phyloP scores from a whole-genome alignment of 345 rosid genomes.

The Noccaea bulbosa region DNA sequence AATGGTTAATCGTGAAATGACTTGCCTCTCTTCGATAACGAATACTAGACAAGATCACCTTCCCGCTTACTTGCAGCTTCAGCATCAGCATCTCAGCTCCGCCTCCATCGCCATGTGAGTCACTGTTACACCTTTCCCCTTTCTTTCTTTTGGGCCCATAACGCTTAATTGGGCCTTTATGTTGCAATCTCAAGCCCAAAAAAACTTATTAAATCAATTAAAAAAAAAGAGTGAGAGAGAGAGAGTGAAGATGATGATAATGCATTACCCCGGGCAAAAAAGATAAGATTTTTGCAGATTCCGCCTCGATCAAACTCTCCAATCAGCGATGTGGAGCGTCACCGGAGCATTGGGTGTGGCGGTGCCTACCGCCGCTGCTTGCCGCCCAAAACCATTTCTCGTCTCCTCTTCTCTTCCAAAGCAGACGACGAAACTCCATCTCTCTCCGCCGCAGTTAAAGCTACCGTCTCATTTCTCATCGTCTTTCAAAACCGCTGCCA shows the following conservation, averaged over 20 bases:
- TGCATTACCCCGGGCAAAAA: slow-evolving; percentile 33
- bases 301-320: slow-evolving; percentile 38
- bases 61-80: slow-evolving; percentile 44
- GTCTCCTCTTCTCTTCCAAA: slow-evolving; percentile 27
- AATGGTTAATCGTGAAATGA: neutral
- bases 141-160: slow-evolving; percentile 24
- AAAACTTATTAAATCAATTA: neutral
- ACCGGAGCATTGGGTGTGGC: slow-evolving; percentile 44
- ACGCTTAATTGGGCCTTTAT: neutral
- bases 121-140: neutral
- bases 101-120: slow-evolving; percentile 38
- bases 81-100: slow-evolving; percentile 44
- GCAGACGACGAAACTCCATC: slow-evolving; percentile 34
- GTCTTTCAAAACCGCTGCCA: slow-evolving; percentile 22
- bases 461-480: slow-evolving; percentile 28
- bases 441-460: slow-evolving; percentile 18
- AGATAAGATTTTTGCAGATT: slow-evolving; percentile 47
- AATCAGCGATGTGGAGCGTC: slow-evolving; percentile 45
- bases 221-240: slow-evolving; percentile 9
- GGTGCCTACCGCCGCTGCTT: slow-evolving; percentile 33
- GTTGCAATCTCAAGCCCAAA: slow-evolving; percentile 8
- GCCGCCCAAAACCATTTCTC: slow-evolving; percentile 21
- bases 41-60: slow-evolving; percentile 38
- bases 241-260: slow-evolving; percentile 19
- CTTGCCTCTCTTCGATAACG: slow-evolving; percentile 38